A percentile compares a stretch with the other conserved stretches of the same genome.
phyloP scores from a whole-genome alignment of 331 rosid species.

The Malus hybrid region DNA sequence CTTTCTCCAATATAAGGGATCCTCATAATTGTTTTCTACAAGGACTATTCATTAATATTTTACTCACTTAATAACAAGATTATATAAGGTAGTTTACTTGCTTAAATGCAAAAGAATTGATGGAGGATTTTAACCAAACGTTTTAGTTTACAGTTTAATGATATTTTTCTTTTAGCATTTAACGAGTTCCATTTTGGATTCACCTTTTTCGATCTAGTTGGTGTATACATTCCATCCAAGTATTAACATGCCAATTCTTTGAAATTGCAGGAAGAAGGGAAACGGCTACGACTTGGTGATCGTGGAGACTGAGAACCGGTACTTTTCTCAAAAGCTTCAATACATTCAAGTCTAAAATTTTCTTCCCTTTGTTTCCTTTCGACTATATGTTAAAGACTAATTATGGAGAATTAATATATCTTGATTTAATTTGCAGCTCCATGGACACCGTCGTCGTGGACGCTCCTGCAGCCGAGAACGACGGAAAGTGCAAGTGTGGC shows the following conservation, averaged over 20 bases:
- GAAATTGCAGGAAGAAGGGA: conserved; percentile 67
- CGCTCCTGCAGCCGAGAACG: conserved; percentile 36
- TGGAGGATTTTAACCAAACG: too few relatives aligned
- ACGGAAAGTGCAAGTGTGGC: conserved; percentile 45
- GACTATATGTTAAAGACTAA: neutral
- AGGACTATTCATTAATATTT: too few relatives aligned
- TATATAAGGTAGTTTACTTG: neutral
- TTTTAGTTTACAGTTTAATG: too few relatives aligned
- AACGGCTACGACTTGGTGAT: conserved; percentile 44
- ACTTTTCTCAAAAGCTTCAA: neutral
- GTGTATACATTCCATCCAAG: neutral
- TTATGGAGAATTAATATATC: neutral
- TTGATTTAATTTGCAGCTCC: conserved; percentile 26
- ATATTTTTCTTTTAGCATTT: too few relatives aligned
- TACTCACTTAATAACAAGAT: too few relatives aligned
- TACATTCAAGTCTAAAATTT: neutral
- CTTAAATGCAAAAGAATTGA: too few relatives aligned
- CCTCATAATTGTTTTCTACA: too few relatives aligned
- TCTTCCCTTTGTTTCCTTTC: neutral
- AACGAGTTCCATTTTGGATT: too few relatives aligned
- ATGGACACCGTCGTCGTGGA: conserved; percentile 26
- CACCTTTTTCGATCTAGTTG: neutral
- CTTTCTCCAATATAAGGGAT: too few relatives aligned
- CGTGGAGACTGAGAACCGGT: conserved; percentile 58
- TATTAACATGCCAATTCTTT: neutral